Evolutionary conservation across 768 basidiomycete genomes (phyloP).

Genomic region (Ramaria sp.): DNA sequence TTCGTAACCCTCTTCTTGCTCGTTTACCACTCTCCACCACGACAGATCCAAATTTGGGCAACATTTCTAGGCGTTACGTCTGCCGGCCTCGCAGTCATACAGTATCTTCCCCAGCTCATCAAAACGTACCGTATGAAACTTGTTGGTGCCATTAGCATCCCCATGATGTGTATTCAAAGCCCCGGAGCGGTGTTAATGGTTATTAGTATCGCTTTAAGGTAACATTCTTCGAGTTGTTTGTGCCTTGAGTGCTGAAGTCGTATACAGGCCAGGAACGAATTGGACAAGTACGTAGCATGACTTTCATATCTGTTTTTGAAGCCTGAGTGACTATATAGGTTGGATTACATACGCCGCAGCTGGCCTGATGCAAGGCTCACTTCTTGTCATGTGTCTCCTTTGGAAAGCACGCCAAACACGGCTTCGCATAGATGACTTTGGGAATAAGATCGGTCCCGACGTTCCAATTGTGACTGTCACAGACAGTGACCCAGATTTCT

Average conservation of each 20-base stretch:
- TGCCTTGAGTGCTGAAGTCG: background rate
- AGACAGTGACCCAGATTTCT: background rate
- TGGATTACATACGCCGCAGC: conserved; percentile 78
- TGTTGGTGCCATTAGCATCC: conserved; percentile 88
- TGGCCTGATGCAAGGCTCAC: conserved; percentile 71
- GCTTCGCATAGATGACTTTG: conserved; percentile 84
- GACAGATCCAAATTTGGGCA: conserved; percentile 52
- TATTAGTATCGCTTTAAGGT: conserved; percentile 64
- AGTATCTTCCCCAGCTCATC: conserved; percentile 82
- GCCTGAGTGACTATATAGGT: conserved; percentile 27
- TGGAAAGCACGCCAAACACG: conserved; percentile 75
- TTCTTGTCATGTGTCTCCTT: conserved; percentile 75
- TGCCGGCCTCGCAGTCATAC: conserved; percentile 65
- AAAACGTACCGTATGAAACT: conserved; percentile 71
- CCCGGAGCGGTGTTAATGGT: conserved; percentile 88
- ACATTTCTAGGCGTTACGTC: conserved; percentile 80
- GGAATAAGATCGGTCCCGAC: conserved; percentile 34
- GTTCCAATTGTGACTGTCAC: conserved; percentile 4
- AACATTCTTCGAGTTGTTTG: background rate
- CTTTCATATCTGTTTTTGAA: background rate
- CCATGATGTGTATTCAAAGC: conserved; percentile 93
- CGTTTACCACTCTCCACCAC: conserved; percentile 27
- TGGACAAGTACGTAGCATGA: conserved; percentile 57
- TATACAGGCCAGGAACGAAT: conserved; percentile 58
- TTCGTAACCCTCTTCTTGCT: conserved; percentile 57